Conservation (phyloP, 768 basidiomycete species). For the Agaricus sinodeliciosus region DNA sequence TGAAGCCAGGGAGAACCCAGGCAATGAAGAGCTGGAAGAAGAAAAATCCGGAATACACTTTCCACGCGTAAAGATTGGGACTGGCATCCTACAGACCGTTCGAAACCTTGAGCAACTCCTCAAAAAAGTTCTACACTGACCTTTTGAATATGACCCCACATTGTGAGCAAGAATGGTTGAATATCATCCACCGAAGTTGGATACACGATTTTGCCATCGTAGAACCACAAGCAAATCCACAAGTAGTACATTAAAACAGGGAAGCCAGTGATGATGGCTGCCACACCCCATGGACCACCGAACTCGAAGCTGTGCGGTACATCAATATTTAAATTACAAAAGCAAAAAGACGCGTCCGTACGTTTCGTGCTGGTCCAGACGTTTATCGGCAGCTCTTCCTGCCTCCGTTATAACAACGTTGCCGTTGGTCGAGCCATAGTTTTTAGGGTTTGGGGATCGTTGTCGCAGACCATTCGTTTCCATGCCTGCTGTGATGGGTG, state of each 20-base stretch:
- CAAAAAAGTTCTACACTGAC: constrained; percentile 32
- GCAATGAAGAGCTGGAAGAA: constrained; percentile 88
- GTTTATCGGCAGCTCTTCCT: constrained; percentile 67
- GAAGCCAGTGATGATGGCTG: constrained; percentile 91
- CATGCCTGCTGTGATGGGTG: constrained; percentile 11
- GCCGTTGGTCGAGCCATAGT: constrained; percentile 13
- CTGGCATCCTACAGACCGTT: constrained; percentile 68
- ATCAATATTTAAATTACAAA: constrained; percentile 8
- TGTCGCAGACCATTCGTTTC: constrained; percentile 11
- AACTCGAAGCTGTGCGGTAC: constrained; percentile 74
- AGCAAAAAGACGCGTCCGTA: constrained; percentile 22
- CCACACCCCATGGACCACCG: constrained; percentile 87
- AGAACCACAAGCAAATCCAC: constrained; percentile 96
- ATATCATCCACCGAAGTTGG: constrained; percentile 68
- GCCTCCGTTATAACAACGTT: constrained; percentile 51
- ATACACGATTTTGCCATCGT: constrained; percentile 75
- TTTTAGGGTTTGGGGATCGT: constrained; percentile 11
- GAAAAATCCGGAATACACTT: constrained; percentile 85
- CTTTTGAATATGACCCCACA: constrained; percentile 81
- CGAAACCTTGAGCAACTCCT: background rate
- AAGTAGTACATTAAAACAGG: constrained; percentile 97
- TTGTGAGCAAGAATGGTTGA: constrained; percentile 66
- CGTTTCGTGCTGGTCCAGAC: constrained; percentile 65
- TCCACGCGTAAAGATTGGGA: constrained; percentile 84
- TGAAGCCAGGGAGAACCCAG: constrained; percentile 84